Evolutionary conservation across 1,284 basidiomycete species (phyloP), one percentile per base, ranked within the genome.

Genomic region (Fomitopsis schrenkii): DNA sequence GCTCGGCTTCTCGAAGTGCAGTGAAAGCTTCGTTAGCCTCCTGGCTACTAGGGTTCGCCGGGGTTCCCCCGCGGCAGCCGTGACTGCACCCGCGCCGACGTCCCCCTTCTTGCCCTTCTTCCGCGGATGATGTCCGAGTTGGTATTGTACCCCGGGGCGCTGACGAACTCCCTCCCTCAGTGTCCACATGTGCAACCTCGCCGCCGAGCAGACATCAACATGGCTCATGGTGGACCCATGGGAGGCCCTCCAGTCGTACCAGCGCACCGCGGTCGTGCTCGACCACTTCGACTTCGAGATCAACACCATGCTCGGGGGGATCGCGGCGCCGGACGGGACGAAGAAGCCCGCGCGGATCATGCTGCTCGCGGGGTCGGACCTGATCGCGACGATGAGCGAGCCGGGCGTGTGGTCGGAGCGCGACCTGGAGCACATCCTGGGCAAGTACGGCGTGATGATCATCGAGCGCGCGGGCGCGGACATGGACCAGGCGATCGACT

Each of bases 351-450:
- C 90, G 62, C 84, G 82, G 48, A 84, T 98, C 67, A 96, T 99
- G 91, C 86, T 99, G 33, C 85, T 99, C 58, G 97, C 97, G 2
- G 97, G 97, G 41, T 96, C 94, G 28, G 97, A 99, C 76, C 81
- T 99, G 68, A 99, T 99, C 73, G 90, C 95, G 73, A 97, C 95
- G 57, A 98, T 99, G 90, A 94, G 93, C 67, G 95, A 98, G 77
- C 95, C 95, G n/a, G 97, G 97, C 15, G 95, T 99, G 26, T 99
- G 97, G 97, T 89, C 91, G 58, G 90, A 95, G 69, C 83, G 86
- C 62, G 97, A 99, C 93, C 82, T 99, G 57, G 95, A 97, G 71
- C 94, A 97, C 77, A 99, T 99, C 70, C 83, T 99, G 15, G 95
- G 95, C 36, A 86, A 88, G 63, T 98, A 97, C 74, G 97, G 97